Conservation (phyloP, 1,139 yeast species). For the Yamadazyma aaseri region DNA sequence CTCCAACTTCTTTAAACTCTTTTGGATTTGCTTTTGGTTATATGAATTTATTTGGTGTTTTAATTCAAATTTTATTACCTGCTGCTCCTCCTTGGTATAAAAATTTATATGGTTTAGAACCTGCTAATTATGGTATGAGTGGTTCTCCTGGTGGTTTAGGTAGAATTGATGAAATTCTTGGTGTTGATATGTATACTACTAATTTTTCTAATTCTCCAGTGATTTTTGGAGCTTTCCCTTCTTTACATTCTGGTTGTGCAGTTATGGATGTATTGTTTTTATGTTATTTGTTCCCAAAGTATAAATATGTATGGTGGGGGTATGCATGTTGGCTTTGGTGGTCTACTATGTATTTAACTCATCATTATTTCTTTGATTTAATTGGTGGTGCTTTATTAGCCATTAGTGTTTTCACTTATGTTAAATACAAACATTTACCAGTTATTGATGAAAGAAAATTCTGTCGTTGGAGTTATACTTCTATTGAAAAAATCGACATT, state of each 20-base stretch:
- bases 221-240: conserved; percentile 97
- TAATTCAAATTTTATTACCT: conserved; percentile 78
- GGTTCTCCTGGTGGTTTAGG: conserved; percentile 98
- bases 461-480: conserved; percentile 81
- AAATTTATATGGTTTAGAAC: conserved; percentile 76
- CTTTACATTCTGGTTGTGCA: conserved; percentile 90
- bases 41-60: conserved; percentile 86
- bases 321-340: conserved; percentile 96
- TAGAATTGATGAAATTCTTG: conserved; percentile 78
- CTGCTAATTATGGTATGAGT: conserved; percentile 88
- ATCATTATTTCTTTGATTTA: conserved; percentile 89
- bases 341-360: conserved; percentile 96
- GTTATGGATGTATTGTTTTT: conserved; percentile 89
- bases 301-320: conserved; percentile 59
- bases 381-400: conserved; percentile 87
- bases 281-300: conserved; percentile 75
- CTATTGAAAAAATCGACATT: conserved; percentile 27
- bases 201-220: conserved; percentile 87
- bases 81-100: conserved; percentile 99
- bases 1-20: conserved; percentile 84
- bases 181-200: conserved; percentile 82
- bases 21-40: conserved; percentile 97
- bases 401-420: conserved; percentile 65
- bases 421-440: conserved; percentile 77
- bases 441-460: conserved; percentile 57